Evolutionary conservation across 2,329 filamentous ascomycete genomes (phyloP).

Genomic region (Westerdykella ornata): DNA sequence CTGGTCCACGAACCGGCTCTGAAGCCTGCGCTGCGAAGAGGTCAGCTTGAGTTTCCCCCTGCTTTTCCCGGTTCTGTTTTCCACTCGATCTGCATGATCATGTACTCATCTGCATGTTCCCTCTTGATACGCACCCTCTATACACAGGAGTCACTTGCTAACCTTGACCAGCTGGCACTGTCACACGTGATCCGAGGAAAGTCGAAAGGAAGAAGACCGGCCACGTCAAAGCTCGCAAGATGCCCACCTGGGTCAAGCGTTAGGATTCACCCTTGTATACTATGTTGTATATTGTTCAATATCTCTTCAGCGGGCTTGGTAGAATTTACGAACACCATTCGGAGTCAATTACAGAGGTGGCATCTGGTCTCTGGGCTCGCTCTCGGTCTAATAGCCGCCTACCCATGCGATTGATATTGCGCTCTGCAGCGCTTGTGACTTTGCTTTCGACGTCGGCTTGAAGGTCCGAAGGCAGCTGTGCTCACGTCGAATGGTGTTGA

Average conservation of each 20-base stretch:
- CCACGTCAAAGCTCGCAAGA: constrained; percentile 94
- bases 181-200: constrained; percentile 81
- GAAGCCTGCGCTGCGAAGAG: constrained; percentile 79
- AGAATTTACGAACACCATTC: too few species aligned
- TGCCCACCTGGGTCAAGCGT: constrained; percentile 94
- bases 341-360: too few species aligned
- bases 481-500: too few species aligned
- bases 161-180: constrained; percentile 67
- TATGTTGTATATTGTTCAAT: constrained; percentile 10
- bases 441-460: too few species aligned
- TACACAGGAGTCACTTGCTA: constrained; percentile 33
- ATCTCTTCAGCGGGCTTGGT: not conserved
- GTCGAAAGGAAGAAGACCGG: constrained; percentile 99
- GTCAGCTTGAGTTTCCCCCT: constrained; percentile 51
- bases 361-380: too few species aligned
- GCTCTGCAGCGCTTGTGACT: not conserved
- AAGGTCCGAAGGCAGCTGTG: constrained; percentile 3
- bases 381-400: too few species aligned
- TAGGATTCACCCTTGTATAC: constrained; percentile 35
- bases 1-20: constrained; percentile 85
- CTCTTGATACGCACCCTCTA: not conserved
- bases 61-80: not conserved
- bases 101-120: constrained; percentile 2
- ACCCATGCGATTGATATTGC: too few species aligned
- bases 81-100: not conserved